These are phyloP conservation scores for Pleurotus sapidus DNA, from an alignment of 768 basidiomycete genomes.

Conservation along the genomic window DNA sequence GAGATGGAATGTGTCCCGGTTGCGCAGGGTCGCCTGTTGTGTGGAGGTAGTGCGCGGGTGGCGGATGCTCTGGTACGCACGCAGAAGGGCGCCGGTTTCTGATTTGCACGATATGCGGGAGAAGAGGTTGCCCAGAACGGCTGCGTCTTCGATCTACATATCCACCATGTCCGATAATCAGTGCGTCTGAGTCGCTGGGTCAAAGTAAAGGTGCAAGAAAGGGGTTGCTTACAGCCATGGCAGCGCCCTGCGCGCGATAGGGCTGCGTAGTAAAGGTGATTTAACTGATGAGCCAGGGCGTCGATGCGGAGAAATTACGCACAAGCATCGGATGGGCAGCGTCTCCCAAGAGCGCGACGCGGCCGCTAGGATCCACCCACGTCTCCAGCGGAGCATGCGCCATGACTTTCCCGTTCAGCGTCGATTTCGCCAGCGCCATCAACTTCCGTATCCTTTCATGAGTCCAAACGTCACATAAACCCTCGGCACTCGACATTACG, in stretches of 20 bases:
- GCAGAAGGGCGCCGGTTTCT: slow-evolving; percentile 45
- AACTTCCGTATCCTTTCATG: slow-evolving; percentile 38
- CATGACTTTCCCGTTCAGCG: slow-evolving; percentile 43
- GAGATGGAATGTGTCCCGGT: slow-evolving; percentile 55
- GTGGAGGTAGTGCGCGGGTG: slow-evolving; percentile 45
- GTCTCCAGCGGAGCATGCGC: slow-evolving; percentile 43
- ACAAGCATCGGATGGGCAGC: slow-evolving; percentile 57
- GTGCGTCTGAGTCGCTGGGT: background rate
- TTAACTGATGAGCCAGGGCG: background rate
- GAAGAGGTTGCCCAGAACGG: slow-evolving; percentile 49
- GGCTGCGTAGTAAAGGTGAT: background rate
- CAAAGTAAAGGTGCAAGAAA: background rate
- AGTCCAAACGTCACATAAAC: no score
- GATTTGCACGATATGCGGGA: slow-evolving; percentile 37
- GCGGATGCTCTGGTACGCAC: slow-evolving; percentile 52
- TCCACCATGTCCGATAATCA: slow-evolving; percentile 14
- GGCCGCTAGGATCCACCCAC: slow-evolving; percentile 43
- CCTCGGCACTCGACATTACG: background rate
- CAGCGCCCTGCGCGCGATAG: slow-evolving; percentile 47
- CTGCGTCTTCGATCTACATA: slow-evolving; percentile 51
- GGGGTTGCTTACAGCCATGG: slow-evolving; percentile 40
- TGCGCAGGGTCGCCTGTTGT: slow-evolving; percentile 46
- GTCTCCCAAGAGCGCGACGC: slow-evolving; percentile 46
- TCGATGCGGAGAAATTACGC: slow-evolving; percentile 15
- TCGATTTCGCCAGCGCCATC: slow-evolving; percentile 35